Percentiles rank a stretch among this genome's conserved stretches.
Evolutionary conservation across 495 filamentous ascomycete genomes (phyloP).

Genomic region (Chaetomidium leptoderma): DNA sequence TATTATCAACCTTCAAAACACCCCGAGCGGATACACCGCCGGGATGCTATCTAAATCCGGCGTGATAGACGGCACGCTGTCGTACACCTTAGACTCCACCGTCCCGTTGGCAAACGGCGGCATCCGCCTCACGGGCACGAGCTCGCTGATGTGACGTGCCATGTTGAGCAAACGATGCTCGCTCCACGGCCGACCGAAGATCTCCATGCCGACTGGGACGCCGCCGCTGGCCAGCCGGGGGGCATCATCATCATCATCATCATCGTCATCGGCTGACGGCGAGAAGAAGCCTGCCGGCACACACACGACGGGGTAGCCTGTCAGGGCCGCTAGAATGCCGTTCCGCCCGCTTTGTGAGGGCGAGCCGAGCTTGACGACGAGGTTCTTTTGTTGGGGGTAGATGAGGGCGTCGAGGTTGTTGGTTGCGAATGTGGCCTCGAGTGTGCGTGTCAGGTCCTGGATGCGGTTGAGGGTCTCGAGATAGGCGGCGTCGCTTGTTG

Average conservation of each 20-base stretch:
- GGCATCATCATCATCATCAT: too few species aligned
- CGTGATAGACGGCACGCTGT: slow-evolving; percentile 40
- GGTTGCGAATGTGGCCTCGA: slow-evolving; percentile 45
- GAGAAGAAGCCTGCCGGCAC: slow-evolving; percentile 49
- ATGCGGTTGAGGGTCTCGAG: slow-evolving; percentile 41
- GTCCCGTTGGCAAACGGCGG: slow-evolving; percentile 39
- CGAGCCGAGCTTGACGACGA: slow-evolving; percentile 55
- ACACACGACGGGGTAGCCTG: slow-evolving; percentile 59
- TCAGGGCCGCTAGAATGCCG: slow-evolving; percentile 61
- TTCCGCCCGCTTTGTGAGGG: slow-evolving; percentile 56
- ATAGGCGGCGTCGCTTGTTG: slow-evolving; percentile 46
- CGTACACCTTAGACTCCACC: slow-evolving; percentile 34
- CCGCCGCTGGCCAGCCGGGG: slow-evolving; percentile 52
- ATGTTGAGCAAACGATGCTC: slow-evolving; percentile 54
- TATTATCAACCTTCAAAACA: slow-evolving; percentile 11
- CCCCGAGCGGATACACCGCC: slow-evolving; percentile 44
- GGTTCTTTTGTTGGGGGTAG: slow-evolving; percentile 63
- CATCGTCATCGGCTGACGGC: slow-evolving; percentile 39
- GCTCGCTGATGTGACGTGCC: slow-evolving; percentile 36
- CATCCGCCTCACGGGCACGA: slow-evolving; percentile 44
- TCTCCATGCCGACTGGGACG: slow-evolving; percentile 61
- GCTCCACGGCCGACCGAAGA: slow-evolving; percentile 51
- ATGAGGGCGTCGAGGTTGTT: slow-evolving; percentile 54
- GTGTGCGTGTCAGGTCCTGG: slow-evolving; percentile 40
- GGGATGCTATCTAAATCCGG: slow-evolving; percentile 41